Conservation (phyloP, 176 grass and related monocot species). For the Calamus simplicifolius region DNA sequence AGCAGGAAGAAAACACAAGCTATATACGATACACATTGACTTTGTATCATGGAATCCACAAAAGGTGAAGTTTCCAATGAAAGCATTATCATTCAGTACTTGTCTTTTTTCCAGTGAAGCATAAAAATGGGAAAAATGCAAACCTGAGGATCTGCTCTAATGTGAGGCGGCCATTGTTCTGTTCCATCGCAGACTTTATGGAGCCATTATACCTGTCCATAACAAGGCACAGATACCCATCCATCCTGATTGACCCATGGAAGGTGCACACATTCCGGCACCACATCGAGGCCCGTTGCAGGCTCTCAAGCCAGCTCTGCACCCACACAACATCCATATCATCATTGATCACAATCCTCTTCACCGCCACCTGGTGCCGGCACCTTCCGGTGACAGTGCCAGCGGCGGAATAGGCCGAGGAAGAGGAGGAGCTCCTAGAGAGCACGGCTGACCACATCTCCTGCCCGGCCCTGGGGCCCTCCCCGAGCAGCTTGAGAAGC, state of each 20-base stretch:
- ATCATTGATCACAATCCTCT: conserved; percentile 52
- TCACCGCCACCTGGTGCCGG: conserved; percentile 80
- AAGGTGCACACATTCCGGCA: conserved; percentile 74
- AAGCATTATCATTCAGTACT: not conserved
- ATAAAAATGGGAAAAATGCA: conserved; percentile 19
- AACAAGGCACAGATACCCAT: conserved; percentile 67
- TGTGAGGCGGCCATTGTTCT: conserved; percentile 88
- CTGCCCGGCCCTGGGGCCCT: conserved; percentile 46
- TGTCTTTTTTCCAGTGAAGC: not conserved
- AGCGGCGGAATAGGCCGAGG: not conserved
- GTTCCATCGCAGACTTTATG: conserved; percentile 83
- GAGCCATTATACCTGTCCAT: conserved; percentile 76
- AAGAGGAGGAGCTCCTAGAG: conserved; percentile 24
- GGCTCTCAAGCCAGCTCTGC: conserved; percentile 61
- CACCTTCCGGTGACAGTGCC: conserved; percentile 27
- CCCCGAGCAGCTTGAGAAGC: conserved; percentile 52
- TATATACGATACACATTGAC: too few relatives aligned
- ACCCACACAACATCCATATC: conserved; percentile 52
- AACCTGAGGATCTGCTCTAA: conserved; percentile 99
- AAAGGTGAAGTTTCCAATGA: too few relatives aligned
- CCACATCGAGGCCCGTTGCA: conserved; percentile 71
- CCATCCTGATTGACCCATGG: conserved; percentile 57
- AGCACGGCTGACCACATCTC: conserved; percentile 79
- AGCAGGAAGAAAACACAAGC: not conserved
- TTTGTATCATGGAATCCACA: too few relatives aligned